Conservation (phyloP, 2,329 filamentous ascomycete genomes). For the Pleoardoris graminearum region DNA sequence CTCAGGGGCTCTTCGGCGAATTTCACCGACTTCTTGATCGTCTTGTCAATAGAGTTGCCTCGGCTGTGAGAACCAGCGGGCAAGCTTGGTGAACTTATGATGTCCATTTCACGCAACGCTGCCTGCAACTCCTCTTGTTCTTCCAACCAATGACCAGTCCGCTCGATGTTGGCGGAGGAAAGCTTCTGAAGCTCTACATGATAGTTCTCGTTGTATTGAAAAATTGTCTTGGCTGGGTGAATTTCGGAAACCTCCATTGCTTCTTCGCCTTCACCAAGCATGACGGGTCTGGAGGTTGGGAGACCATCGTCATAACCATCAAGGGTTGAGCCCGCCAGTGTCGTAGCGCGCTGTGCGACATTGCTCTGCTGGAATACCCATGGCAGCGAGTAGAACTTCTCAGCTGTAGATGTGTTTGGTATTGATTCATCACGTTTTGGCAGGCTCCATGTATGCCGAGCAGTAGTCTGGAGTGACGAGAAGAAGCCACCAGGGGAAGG, state of each 20-base stretch:
- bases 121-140: conserved; percentile 79
- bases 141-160: conserved; percentile 83
- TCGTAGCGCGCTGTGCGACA: conserved; percentile 28
- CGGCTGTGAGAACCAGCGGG: conserved; percentile 38
- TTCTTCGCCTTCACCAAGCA: conserved; percentile 41
- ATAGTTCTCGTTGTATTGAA: conserved; percentile 76
- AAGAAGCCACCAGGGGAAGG: conserved; percentile 94
- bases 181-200: conserved; percentile 71
- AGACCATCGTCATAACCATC: conserved; percentile 38
- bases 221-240: conserved; percentile 65
- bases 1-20: conserved; percentile 59
- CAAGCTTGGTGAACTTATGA: conserved; percentile 46
- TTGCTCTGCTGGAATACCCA: conserved; percentile 58
- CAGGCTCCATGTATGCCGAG: conserved; percentile 80
- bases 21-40: conserved; percentile 73
- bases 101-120: conserved; percentile 62
- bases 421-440: conserved; percentile 49
- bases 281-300: conserved; percentile 35
- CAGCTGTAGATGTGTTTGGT: conserved; percentile 87
- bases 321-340: conserved; percentile 40
- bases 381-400: conserved; percentile 85
- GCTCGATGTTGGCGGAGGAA: conserved; percentile 74
- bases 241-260: conserved; percentile 58
- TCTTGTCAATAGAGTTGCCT: conserved; percentile 42
- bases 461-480: conserved; percentile 74